Base-by-base conservation (phyloP, 768 basidiomycete species). In the Leccinum boreale region DNA sequence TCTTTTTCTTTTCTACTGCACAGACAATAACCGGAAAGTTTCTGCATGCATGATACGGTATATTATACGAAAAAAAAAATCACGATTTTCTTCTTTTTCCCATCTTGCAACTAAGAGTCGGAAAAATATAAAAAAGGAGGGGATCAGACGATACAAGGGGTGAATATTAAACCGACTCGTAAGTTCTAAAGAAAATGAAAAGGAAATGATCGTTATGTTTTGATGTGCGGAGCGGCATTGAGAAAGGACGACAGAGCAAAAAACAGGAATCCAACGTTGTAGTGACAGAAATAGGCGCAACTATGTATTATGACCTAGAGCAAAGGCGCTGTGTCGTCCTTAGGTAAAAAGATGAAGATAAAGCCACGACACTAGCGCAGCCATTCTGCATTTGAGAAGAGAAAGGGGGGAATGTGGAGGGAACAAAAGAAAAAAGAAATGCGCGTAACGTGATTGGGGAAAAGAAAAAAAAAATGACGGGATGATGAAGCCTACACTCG, bases 221-320 rank as follows among this genome's bases (percentile, higher is more conserved):
- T 56, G 26, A 59, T 72, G 69, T 50, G 57, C 31, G 47, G 9
- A 33, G 31, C 19, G 28, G 26, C 5, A 31, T 50, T 31, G 28
- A 21, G 50, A 19, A 19, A 19, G n/a, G 60, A 60, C 55, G 59
- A 59, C 59, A 53, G 51, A 64, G 55, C 60, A 62, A 61, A 67
- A 31, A 67, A 68, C 71, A 71, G 67, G 62, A 59, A 71, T 71
- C 72, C 65, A 73, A 62, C n/a, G 51, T 47, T 53, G 64, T 64
- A 67, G 58, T 55, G 67, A 72, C 61, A 61, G 66, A 56, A 53
- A 61, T 47, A 55, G 59, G 65, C 58, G 63, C 62, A 59, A 62
- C 52, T 51, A 62, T 49, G 64, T 58, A 68, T 73, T 67, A 72
- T 53, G 62, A 72, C 67, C 62, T 45, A 57, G 50, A 59, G 63